phyloP scores from a whole-genome alignment of 352 stramenopile species.

The Phytopythium mirpurense region DNA sequence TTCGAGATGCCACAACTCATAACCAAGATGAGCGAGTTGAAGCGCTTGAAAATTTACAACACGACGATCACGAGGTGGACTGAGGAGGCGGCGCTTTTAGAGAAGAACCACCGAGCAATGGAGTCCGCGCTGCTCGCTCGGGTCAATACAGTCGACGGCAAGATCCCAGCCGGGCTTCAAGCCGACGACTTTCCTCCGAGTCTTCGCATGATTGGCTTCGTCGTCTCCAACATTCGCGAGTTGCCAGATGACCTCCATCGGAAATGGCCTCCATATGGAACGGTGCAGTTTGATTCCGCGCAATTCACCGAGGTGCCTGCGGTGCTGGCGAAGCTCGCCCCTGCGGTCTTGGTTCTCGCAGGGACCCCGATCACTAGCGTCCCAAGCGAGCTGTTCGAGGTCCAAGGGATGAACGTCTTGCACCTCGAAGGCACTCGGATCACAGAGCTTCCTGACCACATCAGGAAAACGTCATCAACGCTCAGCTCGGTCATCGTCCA shows the following conservation, averaged over 20 bases:
- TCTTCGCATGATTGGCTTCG: slow-evolving; percentile 19
- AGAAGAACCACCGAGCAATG: slow-evolving; percentile 12
- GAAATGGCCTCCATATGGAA: slow-evolving; percentile 21
- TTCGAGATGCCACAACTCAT: slow-evolving; percentile 15
- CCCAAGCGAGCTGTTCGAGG: slow-evolving; percentile 17
- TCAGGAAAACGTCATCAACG: neutral
- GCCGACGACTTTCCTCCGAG: slow-evolving; percentile 14
- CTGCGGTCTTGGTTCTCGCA: slow-evolving; percentile 13
- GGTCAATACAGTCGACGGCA: slow-evolving; percentile 18
- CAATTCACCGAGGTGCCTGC: slow-evolving; percentile 20
- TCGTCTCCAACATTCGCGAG: slow-evolving; percentile 16
- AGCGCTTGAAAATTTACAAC: slow-evolving; percentile 24
- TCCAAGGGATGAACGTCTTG: slow-evolving; percentile 20
- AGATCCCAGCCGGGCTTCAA: slow-evolving; percentile 16
- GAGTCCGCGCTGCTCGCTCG: slow-evolving; percentile 10
- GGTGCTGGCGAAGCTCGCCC: slow-evolving; percentile 14
- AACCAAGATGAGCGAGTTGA: slow-evolving; percentile 9
- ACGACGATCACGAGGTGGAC: slow-evolving; percentile 19
- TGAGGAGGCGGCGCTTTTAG: slow-evolving; percentile 14
- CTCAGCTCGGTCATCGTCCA: neutral
- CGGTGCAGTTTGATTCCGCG: slow-evolving; percentile 18
- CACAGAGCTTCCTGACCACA: slow-evolving; percentile 13
- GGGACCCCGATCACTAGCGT: slow-evolving; percentile 15
- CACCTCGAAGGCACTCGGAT: slow-evolving; percentile 17
- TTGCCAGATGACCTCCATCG: slow-evolving; percentile 21